A percentile compares a stretch with the other conserved stretches of the same genome.
phyloP scores from a whole-genome alignment of 208 protist genomes.

The Trypanosoma lewisi region DNA sequence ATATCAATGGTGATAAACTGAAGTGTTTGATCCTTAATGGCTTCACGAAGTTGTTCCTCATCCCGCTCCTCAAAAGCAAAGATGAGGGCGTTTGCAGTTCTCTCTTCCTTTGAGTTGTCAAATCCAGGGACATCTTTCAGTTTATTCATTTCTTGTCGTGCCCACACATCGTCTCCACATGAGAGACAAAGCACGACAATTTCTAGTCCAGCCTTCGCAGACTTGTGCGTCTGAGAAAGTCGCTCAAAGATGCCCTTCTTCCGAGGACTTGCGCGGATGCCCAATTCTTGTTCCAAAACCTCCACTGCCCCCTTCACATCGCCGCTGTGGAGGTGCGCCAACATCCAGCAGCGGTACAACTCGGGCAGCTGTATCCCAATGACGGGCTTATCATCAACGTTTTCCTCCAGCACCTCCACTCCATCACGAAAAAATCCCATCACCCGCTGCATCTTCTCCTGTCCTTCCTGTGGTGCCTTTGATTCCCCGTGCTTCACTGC shows the following conservation, averaged over 20 bases:
- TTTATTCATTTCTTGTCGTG: constrained; percentile 54
- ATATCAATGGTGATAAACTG: constrained; percentile 68
- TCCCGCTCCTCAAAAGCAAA: constrained; percentile 62
- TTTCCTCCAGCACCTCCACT: constrained; percentile 40
- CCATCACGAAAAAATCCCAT: constrained; percentile 24
- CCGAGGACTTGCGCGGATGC: constrained; percentile 27
- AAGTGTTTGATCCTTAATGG: constrained; percentile 49
- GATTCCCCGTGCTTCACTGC: constrained; percentile 8
- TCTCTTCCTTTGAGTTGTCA: constrained; percentile 50
- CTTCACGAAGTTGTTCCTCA: constrained; percentile 48
- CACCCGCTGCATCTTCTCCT: constrained; percentile 20
- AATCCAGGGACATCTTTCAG: constrained; percentile 63
- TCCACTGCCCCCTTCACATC: constrained; percentile 28
- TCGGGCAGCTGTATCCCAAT: constrained; percentile 53
- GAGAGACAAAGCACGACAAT: constrained; percentile 49
- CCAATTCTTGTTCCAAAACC: constrained; percentile 24
- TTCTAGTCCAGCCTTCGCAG: constrained; percentile 75
- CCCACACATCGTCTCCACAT: constrained; percentile 49
- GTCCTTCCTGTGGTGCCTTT: constrained; percentile 24
- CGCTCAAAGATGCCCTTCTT: constrained; percentile 56
- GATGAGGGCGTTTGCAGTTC: constrained; percentile 41
- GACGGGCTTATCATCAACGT: constrained; percentile 39
- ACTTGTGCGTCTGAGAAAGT: constrained; percentile 69
- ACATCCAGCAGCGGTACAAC: constrained; percentile 57
- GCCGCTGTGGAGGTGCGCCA: constrained; percentile 37